Evolutionary conservation across 2,329 filamentous ascomycete species (phyloP).

Genomic region (Moelleriella libera): DNA sequence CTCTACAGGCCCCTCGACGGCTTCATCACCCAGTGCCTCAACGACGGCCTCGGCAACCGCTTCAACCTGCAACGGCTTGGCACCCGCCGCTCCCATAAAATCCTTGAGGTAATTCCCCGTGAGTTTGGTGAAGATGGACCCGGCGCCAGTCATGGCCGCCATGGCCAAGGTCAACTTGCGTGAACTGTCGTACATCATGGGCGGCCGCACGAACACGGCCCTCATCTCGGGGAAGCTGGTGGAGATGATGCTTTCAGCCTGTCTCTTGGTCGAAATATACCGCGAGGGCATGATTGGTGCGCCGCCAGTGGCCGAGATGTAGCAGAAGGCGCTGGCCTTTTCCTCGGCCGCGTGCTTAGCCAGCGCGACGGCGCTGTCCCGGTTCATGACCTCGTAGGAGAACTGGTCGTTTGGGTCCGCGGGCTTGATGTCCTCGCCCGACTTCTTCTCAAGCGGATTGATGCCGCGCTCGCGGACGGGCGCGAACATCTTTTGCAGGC

Average conservation of each 20-base stretch:
- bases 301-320: conserved; percentile 77
- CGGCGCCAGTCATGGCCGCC: conserved; percentile 62
- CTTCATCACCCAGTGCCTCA: conserved; percentile 66
- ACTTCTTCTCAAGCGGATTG: conserved; percentile 53
- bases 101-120: conserved; percentile 63
- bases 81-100: conserved; percentile 68
- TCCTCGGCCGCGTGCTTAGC: conserved; percentile 60
- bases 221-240: conserved; percentile 62
- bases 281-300: conserved; percentile 71
- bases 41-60: conserved; percentile 79
- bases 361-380: conserved; percentile 72
- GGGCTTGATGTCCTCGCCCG: conserved; percentile 46
- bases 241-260: conserved; percentile 68
- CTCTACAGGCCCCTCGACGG: conserved; percentile 62
- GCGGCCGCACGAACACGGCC: conserved; percentile 68
- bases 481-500: conserved; percentile 67
- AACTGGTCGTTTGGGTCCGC: conserved; percentile 60
- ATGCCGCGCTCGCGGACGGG: conserved; percentile 45
- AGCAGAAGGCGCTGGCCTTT: conserved; percentile 60
- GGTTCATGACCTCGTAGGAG: conserved; percentile 96
- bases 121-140: conserved; percentile 61
- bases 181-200: conserved; percentile 79
- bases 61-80: conserved; percentile 81
- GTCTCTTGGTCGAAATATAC: conserved; percentile 85
- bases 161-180: conserved; percentile 73